These are phyloP conservation scores for Coemansia sp. DNA, from an alignment of 192 early-diverging fungal genomes.

Conservation along the genomic window DNA sequence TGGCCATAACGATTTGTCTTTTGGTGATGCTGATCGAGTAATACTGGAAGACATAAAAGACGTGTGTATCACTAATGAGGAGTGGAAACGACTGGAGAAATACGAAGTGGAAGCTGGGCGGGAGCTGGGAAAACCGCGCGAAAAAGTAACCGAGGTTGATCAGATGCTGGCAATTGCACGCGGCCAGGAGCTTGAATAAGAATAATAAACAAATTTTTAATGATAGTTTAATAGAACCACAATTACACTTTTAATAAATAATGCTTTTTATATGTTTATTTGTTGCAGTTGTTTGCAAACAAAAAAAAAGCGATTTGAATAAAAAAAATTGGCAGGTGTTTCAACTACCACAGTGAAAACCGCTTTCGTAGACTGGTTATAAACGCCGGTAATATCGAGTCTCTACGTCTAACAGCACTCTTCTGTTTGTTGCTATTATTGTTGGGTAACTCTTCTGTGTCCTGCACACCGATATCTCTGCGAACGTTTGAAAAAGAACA, in stretches of 20 bases:
- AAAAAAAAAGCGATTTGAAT: neutral
- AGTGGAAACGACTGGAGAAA: constrained; percentile 83
- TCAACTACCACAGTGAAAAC: constrained; percentile 19
- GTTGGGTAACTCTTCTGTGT: neutral
- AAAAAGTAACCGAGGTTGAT: constrained; percentile 68
- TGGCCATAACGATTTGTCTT: constrained; percentile 19
- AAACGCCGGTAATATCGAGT: constrained; percentile 27
- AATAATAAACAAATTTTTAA: constrained; percentile 1
- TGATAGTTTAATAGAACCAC: too few species aligned
- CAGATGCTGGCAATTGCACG: constrained; percentile 61
- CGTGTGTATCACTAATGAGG: constrained; percentile 61
- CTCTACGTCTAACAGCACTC: constrained; percentile 8
- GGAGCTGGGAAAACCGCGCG: constrained; percentile 73
- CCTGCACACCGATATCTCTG: neutral
- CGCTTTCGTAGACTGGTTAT: constrained; percentile 32
- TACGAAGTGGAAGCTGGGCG: constrained; percentile 68
- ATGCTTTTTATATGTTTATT: too few species aligned
- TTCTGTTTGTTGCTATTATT: constrained; percentile 1
- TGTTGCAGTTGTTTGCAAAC: too few species aligned
- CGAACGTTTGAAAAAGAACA: neutral
- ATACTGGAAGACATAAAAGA: constrained; percentile 30
- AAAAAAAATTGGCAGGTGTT: neutral
- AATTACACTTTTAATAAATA: too few species aligned
- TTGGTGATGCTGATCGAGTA: constrained; percentile 20
- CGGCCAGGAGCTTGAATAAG: neutral